Evolutionary conservation across 2,329 filamentous ascomycete species (phyloP), one percentile per base, ranked within the genome.

Genomic region (Fusarium sulawesiense): DNA sequence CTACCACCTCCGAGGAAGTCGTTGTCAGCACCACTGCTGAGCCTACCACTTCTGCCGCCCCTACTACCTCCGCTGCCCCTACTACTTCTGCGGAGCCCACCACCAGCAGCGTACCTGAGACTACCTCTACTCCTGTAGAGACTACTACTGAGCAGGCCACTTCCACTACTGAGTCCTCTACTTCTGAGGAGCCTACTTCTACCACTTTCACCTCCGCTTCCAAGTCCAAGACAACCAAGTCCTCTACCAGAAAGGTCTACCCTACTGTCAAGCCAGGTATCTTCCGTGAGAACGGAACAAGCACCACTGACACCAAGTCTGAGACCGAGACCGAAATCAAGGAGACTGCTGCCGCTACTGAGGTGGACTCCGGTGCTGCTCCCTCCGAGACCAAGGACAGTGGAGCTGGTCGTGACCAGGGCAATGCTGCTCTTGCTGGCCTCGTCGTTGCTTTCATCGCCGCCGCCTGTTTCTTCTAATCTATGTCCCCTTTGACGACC

Each of bases 381-480:
- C 73, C 81, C 14, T 76, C 75, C 14, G 77, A 79, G 20, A 77
- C 80, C 49, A 78, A 79, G 67, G 78, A 83, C 71, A 86, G 80
- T 66, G 84, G 86, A 68, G 80, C 78, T 56, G 84, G 82, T 21
- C 80, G 80, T 18, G 83, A 82, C 47, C 82, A 87, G 69, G 83
- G 84, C 51, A 83, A 83, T 55, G 81, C 83, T 50, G 85, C 87
- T 51, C 77, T 87, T 41, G 86, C 82, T 10, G 86, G 87, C 47
- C 80, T 89, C 23, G 79, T 89, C 45, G 81, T 89, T 47, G 87
- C 87, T 56, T 81, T 89, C 46, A 80, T 88, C 32, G 87, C 85
- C 25, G 83, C 86, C 27, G 82, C 83, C 18, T 85, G 81, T 71
- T 78, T 87, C 67, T 83, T 84, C 68, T 87, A 77, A 73, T 66